A percentile compares a stretch with the other conserved stretches of the same genome.
Evolutionary conservation across 805 yeast species (phyloP).

Genomic region (Lipomyces yamanashiensis): DNA sequence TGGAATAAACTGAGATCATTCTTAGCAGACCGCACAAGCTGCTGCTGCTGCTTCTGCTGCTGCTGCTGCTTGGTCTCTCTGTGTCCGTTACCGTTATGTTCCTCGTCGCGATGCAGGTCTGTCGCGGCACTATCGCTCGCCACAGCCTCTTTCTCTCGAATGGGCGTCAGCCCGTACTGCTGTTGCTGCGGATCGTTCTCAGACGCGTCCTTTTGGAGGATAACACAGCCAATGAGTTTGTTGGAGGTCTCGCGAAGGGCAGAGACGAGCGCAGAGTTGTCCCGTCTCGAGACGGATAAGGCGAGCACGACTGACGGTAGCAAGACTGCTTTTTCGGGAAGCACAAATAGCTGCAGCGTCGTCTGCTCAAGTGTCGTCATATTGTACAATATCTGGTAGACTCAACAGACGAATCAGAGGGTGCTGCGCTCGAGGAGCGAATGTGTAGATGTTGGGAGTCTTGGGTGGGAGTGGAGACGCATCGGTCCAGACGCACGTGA

Average conservation of each 20-base stretch:
- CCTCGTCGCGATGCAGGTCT: slow-evolving; percentile 8
- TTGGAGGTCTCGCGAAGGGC: not conserved
- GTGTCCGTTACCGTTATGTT: not conserved
- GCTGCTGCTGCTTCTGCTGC: not conserved
- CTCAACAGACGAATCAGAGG: not conserved
- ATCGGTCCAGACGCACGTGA: no score
- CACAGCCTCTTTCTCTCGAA: not conserved
- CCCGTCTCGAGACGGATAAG: slow-evolving; percentile 17
- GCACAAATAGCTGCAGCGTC: slow-evolving; percentile 23
- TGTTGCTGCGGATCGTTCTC: not conserved
- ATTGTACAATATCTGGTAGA: not conserved
- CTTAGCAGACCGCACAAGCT: slow-evolving; percentile 1
- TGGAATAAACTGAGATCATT: no score
- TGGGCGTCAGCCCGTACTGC: no score
- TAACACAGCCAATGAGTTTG: slow-evolving; percentile 21
- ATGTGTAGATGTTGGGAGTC: no score
- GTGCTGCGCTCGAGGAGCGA: no score
- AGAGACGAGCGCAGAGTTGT: slow-evolving; percentile 21
- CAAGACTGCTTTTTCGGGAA: slow-evolving; percentile 27
- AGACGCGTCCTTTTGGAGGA: not conserved
- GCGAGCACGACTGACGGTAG: slow-evolving; percentile 28
- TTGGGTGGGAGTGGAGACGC: no score
- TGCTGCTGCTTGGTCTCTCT: slow-evolving; percentile 1
- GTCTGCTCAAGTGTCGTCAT: slow-evolving; percentile 2
- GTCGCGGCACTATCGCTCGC: slow-evolving; percentile 16